These are phyloP conservation scores for Mycosphaerelloides madeirae DNA, from an alignment of 2,329 filamentous ascomycete species.

Conservation along the genomic window DNA sequence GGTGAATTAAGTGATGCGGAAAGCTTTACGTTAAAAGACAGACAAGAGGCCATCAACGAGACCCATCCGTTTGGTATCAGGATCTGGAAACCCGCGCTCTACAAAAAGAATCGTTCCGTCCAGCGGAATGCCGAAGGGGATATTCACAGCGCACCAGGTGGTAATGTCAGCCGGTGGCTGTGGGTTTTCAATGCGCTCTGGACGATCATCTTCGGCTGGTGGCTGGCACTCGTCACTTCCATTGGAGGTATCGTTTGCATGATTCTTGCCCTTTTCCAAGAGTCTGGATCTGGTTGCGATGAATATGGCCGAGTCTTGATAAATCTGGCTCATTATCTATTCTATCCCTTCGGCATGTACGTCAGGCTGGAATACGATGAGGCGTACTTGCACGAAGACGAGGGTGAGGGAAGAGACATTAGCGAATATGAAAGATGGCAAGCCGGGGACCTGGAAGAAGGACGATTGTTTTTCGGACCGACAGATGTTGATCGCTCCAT, in stretches of 20 bases:
- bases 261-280: conserved; percentile 67
- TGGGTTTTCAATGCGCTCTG: conserved; percentile 84
- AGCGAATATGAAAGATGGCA: conserved; percentile 99
- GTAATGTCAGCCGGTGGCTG: conserved; percentile 77
- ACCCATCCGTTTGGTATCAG: conserved; percentile 98
- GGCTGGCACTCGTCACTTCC: conserved; percentile 75
- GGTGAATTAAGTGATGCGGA: conserved; percentile 82
- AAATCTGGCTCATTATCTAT: conserved; percentile 77
- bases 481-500: conserved; percentile 65
- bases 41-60: conserved; percentile 96
- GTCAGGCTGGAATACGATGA: conserved; percentile 92
- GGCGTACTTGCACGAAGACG: conserved; percentile 87
- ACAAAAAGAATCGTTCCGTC: conserved; percentile 95
- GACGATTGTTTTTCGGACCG: conserved; percentile 91
- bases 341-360: conserved; percentile 97
- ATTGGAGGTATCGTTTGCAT: conserved; percentile 74
- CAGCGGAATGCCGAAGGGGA: conserved; percentile 94
- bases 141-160: conserved; percentile 90
- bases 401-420: conserved; percentile 92
- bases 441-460: conserved; percentile 92
- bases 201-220: conserved; percentile 93
- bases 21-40: conserved; percentile 95
- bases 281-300: conserved; percentile 64
- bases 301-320: conserved; percentile 83
- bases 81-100: conserved; percentile 96